Evolutionary conservation across 139 green algal species (phyloP), one percentile per base, ranked within the genome.

Genomic region (Auxenochlorella pyrenoidosa): DNA sequence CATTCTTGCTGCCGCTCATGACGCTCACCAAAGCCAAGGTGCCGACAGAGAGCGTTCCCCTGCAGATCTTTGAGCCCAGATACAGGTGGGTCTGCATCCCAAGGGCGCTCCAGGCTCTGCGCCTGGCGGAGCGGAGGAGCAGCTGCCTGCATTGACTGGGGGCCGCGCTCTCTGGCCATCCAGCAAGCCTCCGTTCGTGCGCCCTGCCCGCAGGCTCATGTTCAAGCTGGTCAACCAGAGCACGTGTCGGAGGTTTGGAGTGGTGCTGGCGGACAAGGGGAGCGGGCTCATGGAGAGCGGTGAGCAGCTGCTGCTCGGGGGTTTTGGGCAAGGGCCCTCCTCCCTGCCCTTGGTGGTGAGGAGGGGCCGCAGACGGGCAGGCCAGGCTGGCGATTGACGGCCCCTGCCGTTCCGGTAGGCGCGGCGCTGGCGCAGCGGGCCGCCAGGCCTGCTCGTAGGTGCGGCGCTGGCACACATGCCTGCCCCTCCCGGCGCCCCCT

Each of bases 211-310:
- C 75, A 81, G 80, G 28, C 59, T 85, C 36, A 59, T 85, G 60
- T 85, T 85, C 80, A 85, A 85, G 63, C 80, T 85, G 40, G 40
- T 85, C 80, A 85, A 85, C 63, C 36, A 59, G 13, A 65, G 40
- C 63, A 28, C 13, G 26, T 65, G 63, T 30, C 80, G 80, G 1
- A 60, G 80, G 15, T 76, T 85, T 63, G 80, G 80, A 0, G 80
- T 85, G 28, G 80, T 85, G 80, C 80, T 85, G 60, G 59, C 80
- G 12, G 80, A 85, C 80, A 76, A 63, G 60, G 22, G 41, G 28
- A 77, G 12, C 28, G 79, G 79, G 3, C 41, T 84, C 59, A 85
- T 85, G 80, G 80, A 85, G 19, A 85, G 80, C 79, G 78, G 79
- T 84, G 79, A 40, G 79, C 21, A 5, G 10, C 54, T 4, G 16